Evolutionary conservation across 2,329 filamentous ascomycete species (phyloP).

Genomic region (Fonsecaea nubica): DNA sequence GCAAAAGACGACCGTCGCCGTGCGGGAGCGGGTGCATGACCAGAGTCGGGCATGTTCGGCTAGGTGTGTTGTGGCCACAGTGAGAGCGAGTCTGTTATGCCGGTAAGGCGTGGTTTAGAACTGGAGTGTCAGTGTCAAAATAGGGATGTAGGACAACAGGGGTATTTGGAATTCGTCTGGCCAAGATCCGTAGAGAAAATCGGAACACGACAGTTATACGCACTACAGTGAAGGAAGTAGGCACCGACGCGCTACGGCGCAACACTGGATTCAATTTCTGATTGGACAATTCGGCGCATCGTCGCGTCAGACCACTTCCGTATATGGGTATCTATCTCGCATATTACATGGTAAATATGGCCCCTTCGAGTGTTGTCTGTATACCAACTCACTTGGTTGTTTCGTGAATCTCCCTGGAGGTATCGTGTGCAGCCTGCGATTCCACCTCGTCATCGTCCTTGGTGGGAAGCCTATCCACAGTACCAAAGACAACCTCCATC

Average conservation of each 20-base stretch:
- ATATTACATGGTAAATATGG: neutral
- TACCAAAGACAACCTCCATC: constrained; percentile 50
- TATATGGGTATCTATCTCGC: neutral
- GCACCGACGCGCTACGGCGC: neutral
- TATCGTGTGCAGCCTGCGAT: constrained; percentile 26
- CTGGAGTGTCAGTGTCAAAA: neutral
- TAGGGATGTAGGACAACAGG: neutral
- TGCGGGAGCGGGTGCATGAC: constrained; percentile 7
- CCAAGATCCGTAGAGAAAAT: neutral
- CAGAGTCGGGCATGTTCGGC: constrained; percentile 29
- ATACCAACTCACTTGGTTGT: constrained; percentile 16
- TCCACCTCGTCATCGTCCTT: constrained; percentile 33
- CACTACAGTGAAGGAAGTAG: neutral
- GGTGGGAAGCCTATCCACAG: constrained; percentile 28
- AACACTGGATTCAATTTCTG: neutral
- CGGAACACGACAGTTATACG: neutral
- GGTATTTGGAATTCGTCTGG: neutral
- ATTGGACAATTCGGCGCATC: neutral
- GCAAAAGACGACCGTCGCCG: constrained; percentile 40
- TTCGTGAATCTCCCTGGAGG: constrained; percentile 22
- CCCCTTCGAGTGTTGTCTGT: neutral
- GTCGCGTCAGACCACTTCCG: neutral
- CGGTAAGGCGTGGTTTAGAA: neutral
- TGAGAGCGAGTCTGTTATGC: neutral
- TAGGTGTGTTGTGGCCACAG: neutral